A percentile compares a stretch with the other conserved stretches of the same genome.
Evolutionary conservation across 2,329 filamentous ascomycete genomes (phyloP).

Genomic region (Cladosporium sp.): DNA sequence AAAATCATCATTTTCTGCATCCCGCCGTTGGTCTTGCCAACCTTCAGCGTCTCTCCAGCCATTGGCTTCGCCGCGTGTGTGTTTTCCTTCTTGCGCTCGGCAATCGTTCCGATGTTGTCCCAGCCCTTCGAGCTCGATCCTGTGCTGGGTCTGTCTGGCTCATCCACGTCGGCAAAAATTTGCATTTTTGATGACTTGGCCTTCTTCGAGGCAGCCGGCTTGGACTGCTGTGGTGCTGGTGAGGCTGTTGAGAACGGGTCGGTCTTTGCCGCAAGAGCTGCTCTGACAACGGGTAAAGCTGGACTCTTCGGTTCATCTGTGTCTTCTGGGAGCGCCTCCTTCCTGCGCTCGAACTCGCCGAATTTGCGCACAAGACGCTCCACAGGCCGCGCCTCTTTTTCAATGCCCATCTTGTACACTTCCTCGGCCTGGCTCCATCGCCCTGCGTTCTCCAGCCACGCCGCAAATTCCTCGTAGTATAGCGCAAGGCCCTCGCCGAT

Average conservation of each 20-base stretch:
- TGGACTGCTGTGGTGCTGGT: conserved; percentile 46
- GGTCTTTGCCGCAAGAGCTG: conserved; percentile 80
- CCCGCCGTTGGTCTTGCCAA: conserved; percentile 76
- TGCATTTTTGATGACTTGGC: conserved; percentile 78
- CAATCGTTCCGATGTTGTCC: conserved; percentile 86
- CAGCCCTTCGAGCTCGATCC: conserved; percentile 70
- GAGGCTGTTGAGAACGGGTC: conserved; percentile 68
- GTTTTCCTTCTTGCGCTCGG: conserved; percentile 94
- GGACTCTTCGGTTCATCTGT: conserved; percentile 75
- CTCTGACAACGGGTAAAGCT: conserved; percentile 78
- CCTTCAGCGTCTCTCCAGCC: conserved; percentile 88
- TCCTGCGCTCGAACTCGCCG: conserved; percentile 83
- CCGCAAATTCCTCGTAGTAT: conserved; percentile 96
- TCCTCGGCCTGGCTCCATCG: conserved; percentile 92
- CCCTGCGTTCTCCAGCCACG: conserved; percentile 81
- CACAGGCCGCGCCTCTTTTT: conserved; percentile 80
- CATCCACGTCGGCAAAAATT: conserved; percentile 77
- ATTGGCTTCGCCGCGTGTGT: conserved; percentile 81
- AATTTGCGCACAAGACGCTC: conserved; percentile 86
- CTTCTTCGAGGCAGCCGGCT: conserved; percentile 56
- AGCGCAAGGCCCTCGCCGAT: conserved; percentile 86
- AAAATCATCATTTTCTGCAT: conserved; percentile 87
- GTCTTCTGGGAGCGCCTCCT: conserved; percentile 65
- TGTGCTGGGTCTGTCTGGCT: conserved; percentile 57
- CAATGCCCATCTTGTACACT: conserved; percentile 86